Evolutionary conservation across 2,329 filamentous ascomycete species (phyloP).

Genomic region (Gnomoniopsis sp.): DNA sequence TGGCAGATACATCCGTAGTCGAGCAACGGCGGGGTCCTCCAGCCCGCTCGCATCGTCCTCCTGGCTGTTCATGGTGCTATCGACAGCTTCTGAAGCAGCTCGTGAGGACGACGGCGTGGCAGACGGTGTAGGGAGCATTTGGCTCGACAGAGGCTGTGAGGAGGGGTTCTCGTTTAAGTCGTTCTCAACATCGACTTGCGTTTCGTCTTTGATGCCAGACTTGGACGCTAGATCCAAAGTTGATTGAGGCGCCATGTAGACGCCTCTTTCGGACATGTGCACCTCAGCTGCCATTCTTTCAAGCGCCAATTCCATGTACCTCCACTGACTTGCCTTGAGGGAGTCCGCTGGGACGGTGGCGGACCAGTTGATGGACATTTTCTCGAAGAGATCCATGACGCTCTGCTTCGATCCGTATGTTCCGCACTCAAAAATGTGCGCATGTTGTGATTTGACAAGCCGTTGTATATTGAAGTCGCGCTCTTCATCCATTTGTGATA

Average conservation of each 20-base stretch:
- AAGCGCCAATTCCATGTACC: constrained; percentile 12
- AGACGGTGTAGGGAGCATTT: constrained; percentile 11
- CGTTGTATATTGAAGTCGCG: neutral
- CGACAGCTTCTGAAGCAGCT: constrained; percentile 12
- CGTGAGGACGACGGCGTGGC: constrained; percentile 13
- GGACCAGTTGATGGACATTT: constrained; percentile 16
- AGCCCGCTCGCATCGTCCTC: constrained; percentile 9
- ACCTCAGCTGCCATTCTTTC: constrained; percentile 16
- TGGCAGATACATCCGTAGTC: constrained; percentile 32
- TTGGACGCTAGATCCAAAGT: constrained; percentile 5
- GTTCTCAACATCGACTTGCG: neutral
- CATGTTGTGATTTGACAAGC: neutral
- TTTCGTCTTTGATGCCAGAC: neutral
- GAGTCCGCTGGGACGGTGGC: constrained; percentile 7
- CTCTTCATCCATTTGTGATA: neutral
- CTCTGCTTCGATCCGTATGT: neutral
- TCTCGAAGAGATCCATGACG: constrained; percentile 12
- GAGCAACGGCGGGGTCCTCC: constrained; percentile 29
- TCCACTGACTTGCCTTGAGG: constrained; percentile 11
- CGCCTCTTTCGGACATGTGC: constrained; percentile 10
- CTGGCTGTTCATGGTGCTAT: constrained; percentile 3
- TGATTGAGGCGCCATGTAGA: constrained; percentile 3
- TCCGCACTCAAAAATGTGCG: constrained; percentile 7
- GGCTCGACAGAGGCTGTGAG: constrained; percentile 8
- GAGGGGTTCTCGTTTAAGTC: neutral